Conservation (phyloP, 169 alveolate species). For the Perkinsus olseni region DNA sequence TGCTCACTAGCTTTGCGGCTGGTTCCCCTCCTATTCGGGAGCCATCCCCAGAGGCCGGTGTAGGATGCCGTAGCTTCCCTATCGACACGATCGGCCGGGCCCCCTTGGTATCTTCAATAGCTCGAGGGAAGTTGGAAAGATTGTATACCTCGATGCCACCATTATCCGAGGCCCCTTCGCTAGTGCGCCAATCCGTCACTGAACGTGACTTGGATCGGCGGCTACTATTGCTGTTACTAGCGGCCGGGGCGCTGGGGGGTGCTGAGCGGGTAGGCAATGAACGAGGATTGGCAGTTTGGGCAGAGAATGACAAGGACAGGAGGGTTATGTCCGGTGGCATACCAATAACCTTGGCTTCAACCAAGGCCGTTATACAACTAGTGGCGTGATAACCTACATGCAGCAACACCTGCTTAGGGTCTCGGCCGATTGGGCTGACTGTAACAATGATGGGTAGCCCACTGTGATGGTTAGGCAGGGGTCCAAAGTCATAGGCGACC, state of each 20-base stretch:
- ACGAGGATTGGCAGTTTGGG: neutral
- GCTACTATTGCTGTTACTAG: neutral
- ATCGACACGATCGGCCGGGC: no score
- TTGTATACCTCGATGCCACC: neutral
- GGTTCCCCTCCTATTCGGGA: no score
- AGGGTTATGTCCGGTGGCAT: neutral
- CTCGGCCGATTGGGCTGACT: neutral
- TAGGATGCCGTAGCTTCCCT: no score
- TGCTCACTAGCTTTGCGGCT: no score
- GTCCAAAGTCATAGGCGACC: neutral
- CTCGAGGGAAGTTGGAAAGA: neutral
- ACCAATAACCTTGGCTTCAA: neutral
- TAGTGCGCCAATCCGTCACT: neutral
- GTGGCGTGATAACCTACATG: neutral
- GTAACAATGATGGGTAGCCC: neutral
- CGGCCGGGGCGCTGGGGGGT: neutral
- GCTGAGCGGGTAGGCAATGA: neutral
- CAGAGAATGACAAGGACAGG: neutral
- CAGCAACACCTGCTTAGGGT: neutral
- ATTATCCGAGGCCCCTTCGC: neutral
- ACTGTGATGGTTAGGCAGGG: neutral
- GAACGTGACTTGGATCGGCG: neutral
- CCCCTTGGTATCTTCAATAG: neutral
- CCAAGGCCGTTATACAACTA: neutral
- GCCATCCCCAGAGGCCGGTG: no score